Conservation (phyloP, 768 basidiomycete genomes). For the Tricholoma sp. region DNA sequence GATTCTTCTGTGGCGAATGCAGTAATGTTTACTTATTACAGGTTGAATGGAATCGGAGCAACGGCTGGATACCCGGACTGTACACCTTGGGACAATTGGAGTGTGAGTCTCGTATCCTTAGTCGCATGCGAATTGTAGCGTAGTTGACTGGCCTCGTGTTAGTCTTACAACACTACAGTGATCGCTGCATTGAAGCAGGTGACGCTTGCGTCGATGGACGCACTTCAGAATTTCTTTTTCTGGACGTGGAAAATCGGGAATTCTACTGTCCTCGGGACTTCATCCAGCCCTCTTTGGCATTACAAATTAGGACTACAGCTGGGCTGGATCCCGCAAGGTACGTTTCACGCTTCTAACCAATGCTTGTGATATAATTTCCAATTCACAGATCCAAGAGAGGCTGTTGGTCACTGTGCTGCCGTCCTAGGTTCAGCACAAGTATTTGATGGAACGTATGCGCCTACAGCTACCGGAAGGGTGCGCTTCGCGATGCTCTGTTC, state of each 20-base stretch:
- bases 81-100: constrained; percentile 39
- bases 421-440: constrained; percentile 31
- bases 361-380: not conserved
- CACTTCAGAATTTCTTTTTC: constrained; percentile 90
- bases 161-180: constrained; percentile 53
- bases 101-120: constrained; percentile 22
- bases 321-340: constrained; percentile 83
- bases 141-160: not conserved
- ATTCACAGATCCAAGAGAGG: constrained; percentile 39
- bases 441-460: constrained; percentile 50
- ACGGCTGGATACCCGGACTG: constrained; percentile 31
- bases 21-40: constrained; percentile 17
- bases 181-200: constrained; percentile 61
- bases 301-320: constrained; percentile 81
- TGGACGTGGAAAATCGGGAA: constrained; percentile 97
- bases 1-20: not conserved
- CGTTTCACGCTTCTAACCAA: constrained; percentile 9
- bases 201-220: constrained; percentile 80
- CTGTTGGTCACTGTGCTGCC: constrained; percentile 37
- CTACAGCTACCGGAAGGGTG: constrained; percentile 70
- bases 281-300: constrained; percentile 79
- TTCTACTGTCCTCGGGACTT: constrained; percentile 61
- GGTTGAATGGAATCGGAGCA: constrained; percentile 43
- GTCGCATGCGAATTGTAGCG: not conserved
- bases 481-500: constrained; percentile 10